A percentile compares a stretch with the other conserved stretches of the same genome.
These are phyloP conservation scores for Herpetomonas muscarum DNA, from an alignment of 208 protist genomes.

Conservation along the genomic window DNA sequence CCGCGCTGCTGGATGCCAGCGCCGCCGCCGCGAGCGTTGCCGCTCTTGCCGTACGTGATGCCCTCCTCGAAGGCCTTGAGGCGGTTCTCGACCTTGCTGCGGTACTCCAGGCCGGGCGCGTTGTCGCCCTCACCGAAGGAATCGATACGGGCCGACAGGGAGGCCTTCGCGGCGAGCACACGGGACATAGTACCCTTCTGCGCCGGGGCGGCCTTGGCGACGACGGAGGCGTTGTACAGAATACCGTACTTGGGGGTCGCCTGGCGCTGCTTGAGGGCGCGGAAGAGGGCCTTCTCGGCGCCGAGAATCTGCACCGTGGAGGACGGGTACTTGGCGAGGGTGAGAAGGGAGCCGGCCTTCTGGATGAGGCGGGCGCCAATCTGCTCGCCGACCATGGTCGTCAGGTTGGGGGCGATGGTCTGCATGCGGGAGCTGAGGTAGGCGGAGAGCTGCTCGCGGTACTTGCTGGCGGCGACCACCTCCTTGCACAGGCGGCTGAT, in stretches of 20 bases:
- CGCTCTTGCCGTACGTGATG: conserved; percentile 82
- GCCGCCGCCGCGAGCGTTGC: conserved; percentile 79
- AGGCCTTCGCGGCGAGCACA: conserved; percentile 98
- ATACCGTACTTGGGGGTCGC: conserved; percentile 99
- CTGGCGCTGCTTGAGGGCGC: conserved; percentile 97
- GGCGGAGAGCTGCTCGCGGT: conserved; percentile 93
- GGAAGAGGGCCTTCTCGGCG: conserved; percentile 99
- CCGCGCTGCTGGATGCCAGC: conserved; percentile 58
- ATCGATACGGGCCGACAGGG: conserved; percentile 97
- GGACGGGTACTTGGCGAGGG: conserved; percentile 98
- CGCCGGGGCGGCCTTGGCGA: conserved; percentile 91
- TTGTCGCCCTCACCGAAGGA: conserved; percentile 96
- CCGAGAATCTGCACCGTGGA: conserved; percentile 99
- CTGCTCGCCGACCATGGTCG: conserved; percentile 96
- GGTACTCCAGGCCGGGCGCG: conserved; percentile 82
- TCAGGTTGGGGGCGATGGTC: conserved; percentile 99
- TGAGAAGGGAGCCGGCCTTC: conserved; percentile 97
- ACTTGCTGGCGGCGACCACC: conserved; percentile 92
- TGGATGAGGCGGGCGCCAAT: conserved; percentile 99
- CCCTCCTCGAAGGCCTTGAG: conserved; percentile 90
- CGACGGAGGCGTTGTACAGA: conserved; percentile 98
- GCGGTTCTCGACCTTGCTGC: conserved; percentile 86
- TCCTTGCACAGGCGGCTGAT: conserved; percentile 92
- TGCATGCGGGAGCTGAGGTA: conserved; percentile 98
- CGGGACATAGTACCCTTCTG: conserved; percentile 96